Conservation (phyloP, 768 basidiomycete species). For the Hygrophorus pudorinus region DNA sequence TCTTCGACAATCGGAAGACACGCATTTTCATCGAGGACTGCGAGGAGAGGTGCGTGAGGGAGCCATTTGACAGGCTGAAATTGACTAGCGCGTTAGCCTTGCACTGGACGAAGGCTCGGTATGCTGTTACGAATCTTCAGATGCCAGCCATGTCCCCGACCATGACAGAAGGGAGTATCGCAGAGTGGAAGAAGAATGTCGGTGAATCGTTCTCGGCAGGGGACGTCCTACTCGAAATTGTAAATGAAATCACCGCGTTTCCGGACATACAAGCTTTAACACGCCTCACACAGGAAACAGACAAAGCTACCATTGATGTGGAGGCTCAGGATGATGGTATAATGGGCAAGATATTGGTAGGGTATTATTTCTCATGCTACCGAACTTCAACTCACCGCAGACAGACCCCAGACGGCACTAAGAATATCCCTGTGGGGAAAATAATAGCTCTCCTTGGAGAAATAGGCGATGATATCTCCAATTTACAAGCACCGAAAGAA, state of each 20-base stretch:
- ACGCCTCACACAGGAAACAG: conserved; percentile 58
- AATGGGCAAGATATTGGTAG: conserved; percentile 84
- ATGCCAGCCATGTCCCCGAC: conserved; percentile 99
- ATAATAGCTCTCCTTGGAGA: conserved; percentile 90
- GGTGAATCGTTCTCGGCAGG: conserved; percentile 74
- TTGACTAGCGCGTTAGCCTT: conserved; percentile 28
- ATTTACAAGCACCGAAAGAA: conserved; percentile 57
- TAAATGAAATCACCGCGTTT: conserved; percentile 26
- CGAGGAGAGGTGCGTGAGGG: neutral
- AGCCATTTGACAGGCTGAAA: neutral
- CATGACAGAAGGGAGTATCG: conserved; percentile 91
- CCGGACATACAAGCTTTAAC: neutral
- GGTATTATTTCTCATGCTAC: conserved; percentile 15
- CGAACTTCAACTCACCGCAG: neutral
- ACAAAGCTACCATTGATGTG: conserved; percentile 96
- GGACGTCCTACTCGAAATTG: conserved; percentile 85
- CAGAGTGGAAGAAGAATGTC: conserved; percentile 83
- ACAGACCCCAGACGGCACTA: conserved; percentile 67
- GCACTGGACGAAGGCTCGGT: conserved; percentile 39
- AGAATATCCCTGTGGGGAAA: conserved; percentile 80
- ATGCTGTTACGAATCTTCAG: conserved; percentile 62
- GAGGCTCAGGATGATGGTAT: conserved; percentile 97
- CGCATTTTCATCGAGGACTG: neutral
- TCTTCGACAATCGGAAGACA: no score
- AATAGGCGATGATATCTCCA: conserved; percentile 90